Base-by-base conservation (phyloP, 2,329 filamentous ascomycete genomes). In the Trichothecium roseum region DNA sequence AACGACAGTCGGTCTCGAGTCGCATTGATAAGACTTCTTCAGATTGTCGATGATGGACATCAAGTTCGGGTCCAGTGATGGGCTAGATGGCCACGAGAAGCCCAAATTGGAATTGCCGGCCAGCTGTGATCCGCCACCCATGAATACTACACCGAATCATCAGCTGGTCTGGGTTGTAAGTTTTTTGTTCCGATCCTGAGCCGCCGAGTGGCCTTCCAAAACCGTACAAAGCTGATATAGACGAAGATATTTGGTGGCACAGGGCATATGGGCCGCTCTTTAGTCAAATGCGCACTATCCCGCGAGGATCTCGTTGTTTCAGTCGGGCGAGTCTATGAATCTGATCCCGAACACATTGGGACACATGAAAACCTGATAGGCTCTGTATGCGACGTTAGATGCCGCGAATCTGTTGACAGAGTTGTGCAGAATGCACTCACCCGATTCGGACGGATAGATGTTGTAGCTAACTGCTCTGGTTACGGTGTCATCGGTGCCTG, bases 401-500 rank as follows among this genome's bases (percentile, higher is more conserved):
- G 84, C 2, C 74, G 82, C 24, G 75, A 83, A 38, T 93, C 85
- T 1, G 85, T 96, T 5, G 66, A 72, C 24, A 65, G 69, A 20
- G 84, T 83, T 2, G 73, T 94, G 35, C 70, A 82, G 46, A 69
- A 64, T 40, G 79, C 82, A 5, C 71, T 94, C 31, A 64, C 72
- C 26, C 76, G 74, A 40, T 96, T 91, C 62, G 83, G 84, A 1
- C 78, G 77, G 40, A 73, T 95, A 44, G 89, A 96, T 53, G 75
- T 94, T 35, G 81, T 96, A 39, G 88, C 82, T 47, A 96, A 94
- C 58, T 94, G 87, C 61, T 88, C 86, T 10, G 89, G 89, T 13
- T 95, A 94, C 60, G 89, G 88, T 36, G 87, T 98, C 36, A 94
- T 96, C 47, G 89, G 86, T 18, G 81, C 89, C 2, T 95, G 88